Evolutionary conservation across 805 yeast species (phyloP).

Genomic region (Nakazawaea sp.): DNA sequence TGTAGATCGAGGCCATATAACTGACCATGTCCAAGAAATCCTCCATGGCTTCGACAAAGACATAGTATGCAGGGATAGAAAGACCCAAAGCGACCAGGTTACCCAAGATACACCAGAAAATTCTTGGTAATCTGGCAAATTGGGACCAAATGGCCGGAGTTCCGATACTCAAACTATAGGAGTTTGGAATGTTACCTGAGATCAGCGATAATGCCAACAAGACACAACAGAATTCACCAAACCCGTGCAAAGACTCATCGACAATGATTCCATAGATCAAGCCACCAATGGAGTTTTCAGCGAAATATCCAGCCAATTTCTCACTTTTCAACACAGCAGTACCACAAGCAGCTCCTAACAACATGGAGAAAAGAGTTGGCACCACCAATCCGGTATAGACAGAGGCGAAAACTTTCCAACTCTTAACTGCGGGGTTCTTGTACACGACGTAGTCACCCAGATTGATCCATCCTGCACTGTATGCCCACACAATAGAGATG

Average conservation of each 20-base stretch:
- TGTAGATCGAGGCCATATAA: slow-evolving; percentile 27
- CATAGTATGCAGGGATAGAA: slow-evolving; percentile 29
- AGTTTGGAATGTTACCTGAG: slow-evolving; percentile 28
- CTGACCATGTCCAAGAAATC: slow-evolving; percentile 27
- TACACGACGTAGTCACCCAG: slow-evolving; percentile 29
- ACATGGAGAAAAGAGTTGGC: slow-evolving; percentile 57
- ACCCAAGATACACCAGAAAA: slow-evolving; percentile 28
- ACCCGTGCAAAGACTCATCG: slow-evolving; percentile 22
- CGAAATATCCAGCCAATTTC: slow-evolving; percentile 44
- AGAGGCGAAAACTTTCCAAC: slow-evolving; percentile 22
- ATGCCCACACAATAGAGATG: slow-evolving; percentile 25
- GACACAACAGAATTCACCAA: slow-evolving; percentile 26
- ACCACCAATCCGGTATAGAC: slow-evolving; percentile 23
- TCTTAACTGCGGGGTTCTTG: slow-evolving; percentile 22
- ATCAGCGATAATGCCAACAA: slow-evolving; percentile 25
- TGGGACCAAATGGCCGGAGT: slow-evolving; percentile 26
- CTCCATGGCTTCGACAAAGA: slow-evolving; percentile 23
- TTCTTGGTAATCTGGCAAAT: slow-evolving; percentile 25
- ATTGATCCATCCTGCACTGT: slow-evolving; percentile 28
- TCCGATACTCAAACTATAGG: slow-evolving; percentile 25
- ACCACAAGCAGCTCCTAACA: slow-evolving; percentile 81
- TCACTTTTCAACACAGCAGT: slow-evolving; percentile 49
- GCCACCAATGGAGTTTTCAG: slow-evolving; percentile 39
- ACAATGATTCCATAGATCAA: slow-evolving; percentile 25
- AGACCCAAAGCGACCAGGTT: slow-evolving; percentile 26